Evolutionary conservation across 495 filamentous ascomycete species (phyloP), one percentile per base, ranked within the genome.

Genomic region (Aspergillus bridgeri): DNA sequence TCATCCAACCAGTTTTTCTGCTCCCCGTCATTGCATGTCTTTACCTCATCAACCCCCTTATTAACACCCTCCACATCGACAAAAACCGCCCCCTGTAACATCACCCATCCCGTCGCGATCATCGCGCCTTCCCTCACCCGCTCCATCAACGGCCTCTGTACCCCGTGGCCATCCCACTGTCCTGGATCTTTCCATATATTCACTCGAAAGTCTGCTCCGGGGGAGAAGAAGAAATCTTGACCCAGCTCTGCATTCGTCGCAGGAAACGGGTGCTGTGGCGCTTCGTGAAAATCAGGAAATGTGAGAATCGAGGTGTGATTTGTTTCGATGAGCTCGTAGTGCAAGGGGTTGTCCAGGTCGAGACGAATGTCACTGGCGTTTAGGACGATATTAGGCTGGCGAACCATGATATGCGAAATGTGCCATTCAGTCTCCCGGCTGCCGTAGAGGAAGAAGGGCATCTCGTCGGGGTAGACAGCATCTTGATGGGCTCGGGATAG

Each of bases 401-500:
- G 49, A 17, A 70, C 60, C 42, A 77, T 70, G 45, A 77, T 67
- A 59, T 77, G 75, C 48, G 69, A 66, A 51, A 77, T 72, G 27
- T 73, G 64, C 3, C 52, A 33, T 17, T 71, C 51, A 2, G 61
- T n/a, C n/a, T n/a, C 53, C 24, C 47, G 46, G 18, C 49, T 70
- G 44, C 75, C 76, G 62, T 81, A 79, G 38, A 77, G 65, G 47
- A 79, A 79, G 58, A 79, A 79, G 3, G 78, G 76, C 66, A 73
- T 75, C 13, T 51, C 46, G 4, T 60, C 8, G 3, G 69, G 77
- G 51, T 78, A 80, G 0, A 43, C 22, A 4, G 18, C 19, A 48
- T 76, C 71, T n/a, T 64, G 69, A 54, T 65, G 67, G 46, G 56
- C 60, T 21, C 55, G 65, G 49, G 66, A 64, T 2, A 69, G 59